phyloP scores from a whole-genome alignment of 2,329 filamentous ascomycete genomes.

The Scedosporium aurantiacum region DNA sequence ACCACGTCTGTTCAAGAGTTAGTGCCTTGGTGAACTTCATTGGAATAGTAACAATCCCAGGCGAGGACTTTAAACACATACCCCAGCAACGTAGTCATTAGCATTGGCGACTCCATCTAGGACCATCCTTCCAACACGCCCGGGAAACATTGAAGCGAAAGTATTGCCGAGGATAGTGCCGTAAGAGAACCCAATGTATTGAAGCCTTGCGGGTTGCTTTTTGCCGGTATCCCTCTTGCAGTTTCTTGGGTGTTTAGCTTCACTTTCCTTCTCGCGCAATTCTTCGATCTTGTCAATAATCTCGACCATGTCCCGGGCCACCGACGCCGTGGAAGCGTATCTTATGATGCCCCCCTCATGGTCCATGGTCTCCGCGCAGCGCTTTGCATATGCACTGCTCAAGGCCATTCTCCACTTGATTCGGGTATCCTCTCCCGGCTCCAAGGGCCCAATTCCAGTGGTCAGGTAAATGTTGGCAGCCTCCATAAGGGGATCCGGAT shows the following conservation, averaged over 20 bases:
- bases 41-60: background rate
- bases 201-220: slow-evolving; percentile 18
- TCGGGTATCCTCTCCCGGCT: slow-evolving; percentile 7
- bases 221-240: background rate
- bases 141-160: slow-evolving; percentile 24
- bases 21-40: background rate
- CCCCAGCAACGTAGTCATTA: slow-evolving; percentile 23
- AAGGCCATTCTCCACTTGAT: slow-evolving; percentile 12
- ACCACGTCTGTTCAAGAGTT: slow-evolving; percentile 18
- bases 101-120: slow-evolving; percentile 27
- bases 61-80: slow-evolving; percentile 13
- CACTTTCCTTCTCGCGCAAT: slow-evolving; percentile 11
- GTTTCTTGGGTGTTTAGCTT: background rate
- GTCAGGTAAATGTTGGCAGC: slow-evolving; percentile 18
- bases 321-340: slow-evolving; percentile 25
- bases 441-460: slow-evolving; percentile 18
- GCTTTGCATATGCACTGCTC: slow-evolving; percentile 15
- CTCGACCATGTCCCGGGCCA: slow-evolving; percentile 32
- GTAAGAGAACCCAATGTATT: slow-evolving; percentile 42
- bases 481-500: slow-evolving; percentile 19
- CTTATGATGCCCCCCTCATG: slow-evolving; percentile 17
- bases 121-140: slow-evolving; percentile 27
- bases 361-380: slow-evolving; percentile 16
- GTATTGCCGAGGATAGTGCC: slow-evolving; percentile 25
- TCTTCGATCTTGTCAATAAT: slow-evolving; percentile 30